These are phyloP conservation scores for Paramarasmius palmivorus DNA, from an alignment of 1,284 basidiomycete species.

Conservation along the genomic window DNA sequence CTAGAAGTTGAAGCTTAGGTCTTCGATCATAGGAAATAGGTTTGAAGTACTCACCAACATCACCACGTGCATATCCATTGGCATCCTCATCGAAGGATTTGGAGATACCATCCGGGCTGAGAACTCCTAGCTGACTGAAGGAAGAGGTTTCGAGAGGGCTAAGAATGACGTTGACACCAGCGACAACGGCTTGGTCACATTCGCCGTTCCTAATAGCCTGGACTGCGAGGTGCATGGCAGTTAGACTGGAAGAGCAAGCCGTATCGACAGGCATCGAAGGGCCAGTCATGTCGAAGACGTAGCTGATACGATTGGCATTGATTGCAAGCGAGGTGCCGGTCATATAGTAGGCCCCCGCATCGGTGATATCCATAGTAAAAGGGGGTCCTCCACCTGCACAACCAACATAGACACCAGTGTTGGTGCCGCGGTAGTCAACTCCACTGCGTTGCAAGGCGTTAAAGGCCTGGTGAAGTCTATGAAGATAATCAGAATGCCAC, in stretches of 20 bases:
- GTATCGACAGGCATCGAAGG: conserved; percentile 53
- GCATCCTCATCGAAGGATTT: conserved; percentile 5
- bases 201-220: conserved; percentile 44
- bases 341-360: conserved; percentile 7
- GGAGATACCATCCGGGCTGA: conserved; percentile 5
- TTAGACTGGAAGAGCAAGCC: conserved; percentile 48
- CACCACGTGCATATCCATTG: conserved; percentile 1
- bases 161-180: conserved; percentile 23
- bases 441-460: conserved; percentile 3
- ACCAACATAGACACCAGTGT: conserved; percentile 5
- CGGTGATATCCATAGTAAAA: conserved; percentile 4
- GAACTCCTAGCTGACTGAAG: conserved; percentile 7
- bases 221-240: conserved; percentile 48
- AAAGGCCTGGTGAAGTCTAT: conserved; percentile 2
- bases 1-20: neutral
- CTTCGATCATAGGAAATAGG: no score
- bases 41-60: neutral
- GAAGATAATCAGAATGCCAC: neutral
- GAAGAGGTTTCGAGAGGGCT: conserved; percentile 1
- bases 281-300: conserved; percentile 18
- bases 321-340: conserved; percentile 2
- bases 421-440: conserved; percentile 4
- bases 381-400: conserved; percentile 2
- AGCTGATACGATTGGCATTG: conserved; percentile 6
- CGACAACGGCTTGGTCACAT: conserved; percentile 48